These are phyloP conservation scores for Blastocystis sp. DNA, from an alignment of 352 stramenopile genomes.

Conservation along the genomic window DNA sequence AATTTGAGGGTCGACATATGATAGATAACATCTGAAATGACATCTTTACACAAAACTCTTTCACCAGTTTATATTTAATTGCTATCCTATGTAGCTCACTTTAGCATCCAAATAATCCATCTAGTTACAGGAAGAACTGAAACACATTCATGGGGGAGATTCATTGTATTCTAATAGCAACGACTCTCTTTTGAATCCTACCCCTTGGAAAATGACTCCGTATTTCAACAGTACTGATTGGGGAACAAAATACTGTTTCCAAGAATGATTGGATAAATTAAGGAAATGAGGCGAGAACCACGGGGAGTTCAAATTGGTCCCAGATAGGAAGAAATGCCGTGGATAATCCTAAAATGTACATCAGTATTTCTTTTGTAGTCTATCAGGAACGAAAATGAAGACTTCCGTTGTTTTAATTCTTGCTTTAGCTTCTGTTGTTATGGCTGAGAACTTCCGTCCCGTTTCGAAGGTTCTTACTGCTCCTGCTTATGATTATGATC, in stretches of 20 bases:
- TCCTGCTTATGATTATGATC: constrained; percentile 35
- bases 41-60: too few species aligned
- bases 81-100: too few species aligned
- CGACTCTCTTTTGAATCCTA: not conserved
- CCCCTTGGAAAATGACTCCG: not conserved
- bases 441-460: constrained; percentile 29
- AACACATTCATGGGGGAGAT: too few species aligned
- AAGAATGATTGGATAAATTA: constrained; percentile 20
- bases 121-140: too few species aligned
- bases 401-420: not conserved
- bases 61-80: too few species aligned
- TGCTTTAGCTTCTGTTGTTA: constrained; percentile 9
- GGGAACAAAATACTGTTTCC: not conserved
- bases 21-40: too few species aligned
- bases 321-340: not conserved
- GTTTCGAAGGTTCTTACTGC: constrained; percentile 35
- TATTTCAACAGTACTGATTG: not conserved
- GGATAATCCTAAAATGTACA: not conserved
- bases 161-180: too few species aligned
- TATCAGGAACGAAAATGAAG: not conserved
- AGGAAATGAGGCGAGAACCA: not conserved
- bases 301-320: not conserved
- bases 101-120: too few species aligned
- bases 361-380: constrained; percentile 10
- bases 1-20: too few species aligned